Conservation (phyloP, 2,329 filamentous ascomycete species). For the Venturia effusa region DNA sequence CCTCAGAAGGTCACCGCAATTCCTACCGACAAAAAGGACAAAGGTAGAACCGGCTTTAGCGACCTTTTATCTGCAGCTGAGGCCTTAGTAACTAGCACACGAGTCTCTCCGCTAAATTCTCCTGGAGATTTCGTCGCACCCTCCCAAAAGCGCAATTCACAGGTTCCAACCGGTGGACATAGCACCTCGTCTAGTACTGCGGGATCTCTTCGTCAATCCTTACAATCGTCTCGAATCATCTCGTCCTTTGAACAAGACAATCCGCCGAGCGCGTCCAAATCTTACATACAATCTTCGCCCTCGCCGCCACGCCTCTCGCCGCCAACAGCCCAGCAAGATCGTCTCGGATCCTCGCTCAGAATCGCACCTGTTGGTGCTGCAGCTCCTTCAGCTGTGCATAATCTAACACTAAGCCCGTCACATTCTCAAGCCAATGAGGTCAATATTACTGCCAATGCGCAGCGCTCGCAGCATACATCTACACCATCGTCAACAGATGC, state of each 20-base stretch:
- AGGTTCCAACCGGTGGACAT: neutral
- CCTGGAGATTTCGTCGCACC: neutral
- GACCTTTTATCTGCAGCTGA: neutral
- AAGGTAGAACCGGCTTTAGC: neutral
- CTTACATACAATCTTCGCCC: neutral
- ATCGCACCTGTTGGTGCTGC: neutral
- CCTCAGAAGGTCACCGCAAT: neutral
- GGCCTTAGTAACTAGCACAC: neutral
- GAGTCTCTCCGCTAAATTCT: neutral
- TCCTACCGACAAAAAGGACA: neutral
- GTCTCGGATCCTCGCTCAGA: neutral
- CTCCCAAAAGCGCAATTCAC: neutral
- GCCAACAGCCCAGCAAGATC: neutral
- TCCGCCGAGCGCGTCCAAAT: neutral
- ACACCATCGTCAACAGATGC: neutral
- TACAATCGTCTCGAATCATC: neutral
- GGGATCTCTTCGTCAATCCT: neutral
- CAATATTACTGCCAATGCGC: neutral
- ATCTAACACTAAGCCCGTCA: neutral
- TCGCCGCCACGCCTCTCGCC: neutral
- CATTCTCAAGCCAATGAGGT: neutral
- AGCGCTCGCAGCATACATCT: neutral
- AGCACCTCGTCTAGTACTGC: neutral
- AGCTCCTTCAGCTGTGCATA: neutral
- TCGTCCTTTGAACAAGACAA: neutral